Percentiles rank a stretch among this genome's conserved stretches.
Evolutionary conservation across 1,139 yeast species (phyloP).

Genomic region (Debaryomycetaceae sp.): DNA sequence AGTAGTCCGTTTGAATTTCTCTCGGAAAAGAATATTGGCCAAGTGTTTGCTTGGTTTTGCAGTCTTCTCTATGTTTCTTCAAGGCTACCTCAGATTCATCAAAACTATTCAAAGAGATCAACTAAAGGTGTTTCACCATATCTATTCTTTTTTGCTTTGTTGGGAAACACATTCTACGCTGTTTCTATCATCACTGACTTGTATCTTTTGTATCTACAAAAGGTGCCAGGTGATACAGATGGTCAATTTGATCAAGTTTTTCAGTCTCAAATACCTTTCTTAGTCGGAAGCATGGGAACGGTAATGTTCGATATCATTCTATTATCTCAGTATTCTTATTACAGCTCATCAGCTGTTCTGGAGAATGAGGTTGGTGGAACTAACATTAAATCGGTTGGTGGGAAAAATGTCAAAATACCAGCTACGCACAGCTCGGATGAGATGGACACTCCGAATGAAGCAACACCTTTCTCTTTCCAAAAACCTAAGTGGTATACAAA

Average conservation of each 20-base stretch:
- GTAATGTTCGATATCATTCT: conserved; percentile 32
- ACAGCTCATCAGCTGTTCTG: conserved; percentile 5
- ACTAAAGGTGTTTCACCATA: conserved; percentile 37
- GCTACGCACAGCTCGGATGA: background rate
- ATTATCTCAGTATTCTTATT: conserved; percentile 31
- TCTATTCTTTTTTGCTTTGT: conserved; percentile 34
- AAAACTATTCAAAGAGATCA: conserved; percentile 27
- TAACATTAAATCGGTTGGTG: background rate
- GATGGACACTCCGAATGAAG: background rate
- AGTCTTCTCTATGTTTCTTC: conserved; percentile 69
- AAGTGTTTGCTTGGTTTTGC: conserved; percentile 70
- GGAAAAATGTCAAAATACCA: background rate
- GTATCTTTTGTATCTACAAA: conserved; percentile 11
- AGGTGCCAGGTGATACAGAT: background rate
- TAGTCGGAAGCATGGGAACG: conserved; percentile 37
- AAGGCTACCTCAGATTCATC: conserved; percentile 71
- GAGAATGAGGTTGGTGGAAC: background rate
- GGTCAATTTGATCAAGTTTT: conserved; percentile 8
- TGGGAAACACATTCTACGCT: conserved; percentile 35
- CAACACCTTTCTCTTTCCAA: conserved; percentile 18
- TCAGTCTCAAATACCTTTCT: conserved; percentile 31
- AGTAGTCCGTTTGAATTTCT: background rate
- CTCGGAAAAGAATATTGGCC: conserved; percentile 32
- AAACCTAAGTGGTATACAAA: conserved; percentile 42
- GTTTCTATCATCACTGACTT: conserved; percentile 30